Conservation (phyloP, 2,329 filamentous ascomycete genomes). For the Berkeleyomyces rouxiae region DNA sequence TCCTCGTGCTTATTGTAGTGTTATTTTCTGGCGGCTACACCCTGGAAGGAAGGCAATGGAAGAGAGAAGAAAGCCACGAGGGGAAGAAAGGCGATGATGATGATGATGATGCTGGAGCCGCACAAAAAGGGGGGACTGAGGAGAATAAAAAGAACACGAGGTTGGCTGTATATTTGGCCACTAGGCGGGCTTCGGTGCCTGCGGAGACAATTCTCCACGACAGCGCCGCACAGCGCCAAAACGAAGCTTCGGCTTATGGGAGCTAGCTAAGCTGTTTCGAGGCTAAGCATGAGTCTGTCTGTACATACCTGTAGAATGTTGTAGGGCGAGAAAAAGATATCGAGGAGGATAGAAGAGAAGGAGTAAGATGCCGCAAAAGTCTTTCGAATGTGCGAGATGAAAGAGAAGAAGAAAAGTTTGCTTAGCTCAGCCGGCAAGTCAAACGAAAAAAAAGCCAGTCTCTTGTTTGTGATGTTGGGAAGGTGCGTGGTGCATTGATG, state of each 20-base stretch:
- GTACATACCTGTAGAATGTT: neutral
- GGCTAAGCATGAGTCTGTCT: neutral
- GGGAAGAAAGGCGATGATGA: neutral
- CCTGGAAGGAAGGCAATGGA: neutral
- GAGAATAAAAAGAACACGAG: neutral
- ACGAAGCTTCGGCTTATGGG: neutral
- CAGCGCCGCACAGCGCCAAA: neutral
- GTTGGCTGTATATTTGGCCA: neutral
- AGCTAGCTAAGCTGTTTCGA: neutral
- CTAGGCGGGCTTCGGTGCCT: neutral
- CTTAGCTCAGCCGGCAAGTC: neutral
- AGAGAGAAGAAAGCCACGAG: neutral
- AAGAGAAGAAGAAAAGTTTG: neutral
- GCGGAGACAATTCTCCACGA: neutral
- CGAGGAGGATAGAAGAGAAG: too few relatives aligned
- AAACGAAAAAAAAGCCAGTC: neutral
- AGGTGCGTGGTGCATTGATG: neutral
- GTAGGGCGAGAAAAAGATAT: neutral
- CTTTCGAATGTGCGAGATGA: neutral
- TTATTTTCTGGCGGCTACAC: neutral
- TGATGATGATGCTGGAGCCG: neutral
- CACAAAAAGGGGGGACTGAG: neutral
- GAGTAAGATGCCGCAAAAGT: too few relatives aligned
- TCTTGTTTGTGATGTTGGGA: neutral
- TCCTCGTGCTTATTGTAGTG: neutral